phyloP scores from a whole-genome alignment of 768 basidiomycete species.

The Pulveroboletus ravenelii region DNA sequence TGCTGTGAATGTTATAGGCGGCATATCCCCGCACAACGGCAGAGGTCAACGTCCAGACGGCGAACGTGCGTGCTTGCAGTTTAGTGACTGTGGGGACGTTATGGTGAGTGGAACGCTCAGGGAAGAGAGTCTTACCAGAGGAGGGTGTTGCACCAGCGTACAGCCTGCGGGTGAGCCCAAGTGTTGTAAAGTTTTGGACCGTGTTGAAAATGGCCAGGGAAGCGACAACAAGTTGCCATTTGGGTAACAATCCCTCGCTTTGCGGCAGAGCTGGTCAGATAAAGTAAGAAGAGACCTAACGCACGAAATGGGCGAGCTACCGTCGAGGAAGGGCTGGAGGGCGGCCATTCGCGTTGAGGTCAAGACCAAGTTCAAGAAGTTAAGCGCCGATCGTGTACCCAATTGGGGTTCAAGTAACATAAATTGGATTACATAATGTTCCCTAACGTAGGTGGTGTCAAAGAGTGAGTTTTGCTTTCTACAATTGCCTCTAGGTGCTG shows the following conservation, averaged over 20 bases:
- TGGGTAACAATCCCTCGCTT: constrained; percentile 66
- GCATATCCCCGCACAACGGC: constrained; percentile 81
- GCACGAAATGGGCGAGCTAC: constrained; percentile 1
- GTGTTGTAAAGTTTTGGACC: constrained; percentile 73
- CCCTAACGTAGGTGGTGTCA: constrained; percentile 16
- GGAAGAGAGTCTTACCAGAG: constrained; percentile 31
- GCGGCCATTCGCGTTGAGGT: constrained; percentile 5
- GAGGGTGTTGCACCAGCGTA: constrained; percentile 50
- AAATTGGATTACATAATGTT: constrained; percentile 27
- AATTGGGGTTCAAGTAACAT: not conserved
- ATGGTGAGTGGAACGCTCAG: not conserved
- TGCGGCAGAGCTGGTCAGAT: constrained; percentile 53
- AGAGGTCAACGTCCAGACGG: constrained; percentile 83
- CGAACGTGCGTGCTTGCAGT: constrained; percentile 87
- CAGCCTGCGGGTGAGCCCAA: constrained; percentile 71
- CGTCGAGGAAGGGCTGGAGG: constrained; percentile 21
- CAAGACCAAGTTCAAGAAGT: not conserved
- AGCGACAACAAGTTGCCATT: constrained; percentile 85
- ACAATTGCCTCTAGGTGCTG: constrained; percentile 9
- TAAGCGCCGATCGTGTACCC: constrained; percentile 16
- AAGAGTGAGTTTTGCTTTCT: constrained; percentile 18
- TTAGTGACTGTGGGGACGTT: constrained; percentile 57
- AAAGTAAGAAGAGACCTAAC: not conserved
- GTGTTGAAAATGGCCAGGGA: constrained; percentile 81
- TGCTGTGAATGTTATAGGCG: constrained; percentile 82